A percentile compares a stretch with the other conserved stretches of the same genome.
Conservation (phyloP, 306 rosid genomes). For the Cicer yamashitae region DNA sequence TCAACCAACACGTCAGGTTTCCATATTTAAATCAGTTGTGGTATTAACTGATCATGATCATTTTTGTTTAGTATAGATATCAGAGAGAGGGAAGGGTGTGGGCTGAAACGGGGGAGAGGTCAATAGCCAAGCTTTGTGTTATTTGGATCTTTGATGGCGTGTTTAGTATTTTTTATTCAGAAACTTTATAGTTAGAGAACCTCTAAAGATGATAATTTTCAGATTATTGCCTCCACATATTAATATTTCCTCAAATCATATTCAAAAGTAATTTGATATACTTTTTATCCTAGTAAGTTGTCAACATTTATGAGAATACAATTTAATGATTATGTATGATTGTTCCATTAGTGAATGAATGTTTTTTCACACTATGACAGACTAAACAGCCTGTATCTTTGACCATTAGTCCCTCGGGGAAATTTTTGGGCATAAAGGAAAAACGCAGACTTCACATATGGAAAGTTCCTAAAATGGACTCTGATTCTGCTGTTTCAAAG, state of each 20-base stretch:
- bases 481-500: conserved; percentile 51
- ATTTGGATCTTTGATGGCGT: too few species aligned
- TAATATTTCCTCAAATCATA: not conserved
- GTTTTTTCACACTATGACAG: conserved; percentile 57
- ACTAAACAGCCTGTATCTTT: conserved; percentile 66
- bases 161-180: too few species aligned
- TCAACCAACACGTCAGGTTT: too few species aligned
- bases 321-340: conserved; percentile 15
- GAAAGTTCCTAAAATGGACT: conserved; percentile 64
- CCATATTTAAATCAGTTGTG: too few species aligned
- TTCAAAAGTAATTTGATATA: conserved; percentile 1
- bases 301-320: conserved; percentile 9
- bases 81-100: too few species aligned
- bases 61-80: too few species aligned
- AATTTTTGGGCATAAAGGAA: conserved; percentile 67
- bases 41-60: too few species aligned
- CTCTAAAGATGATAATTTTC: conserved; percentile 27
- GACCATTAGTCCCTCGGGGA: conserved; percentile 70
- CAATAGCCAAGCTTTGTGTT: too few species aligned
- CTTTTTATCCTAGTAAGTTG: conserved; percentile 4
- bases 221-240: not conserved
- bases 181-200: not conserved
- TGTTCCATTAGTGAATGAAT: conserved; percentile 42
- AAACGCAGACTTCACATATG: conserved; percentile 79
- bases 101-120: too few species aligned